Evolutionary conservation across 2,329 filamentous ascomycete genomes (phyloP).

Genomic region (Periconia macrospinosa): DNA sequence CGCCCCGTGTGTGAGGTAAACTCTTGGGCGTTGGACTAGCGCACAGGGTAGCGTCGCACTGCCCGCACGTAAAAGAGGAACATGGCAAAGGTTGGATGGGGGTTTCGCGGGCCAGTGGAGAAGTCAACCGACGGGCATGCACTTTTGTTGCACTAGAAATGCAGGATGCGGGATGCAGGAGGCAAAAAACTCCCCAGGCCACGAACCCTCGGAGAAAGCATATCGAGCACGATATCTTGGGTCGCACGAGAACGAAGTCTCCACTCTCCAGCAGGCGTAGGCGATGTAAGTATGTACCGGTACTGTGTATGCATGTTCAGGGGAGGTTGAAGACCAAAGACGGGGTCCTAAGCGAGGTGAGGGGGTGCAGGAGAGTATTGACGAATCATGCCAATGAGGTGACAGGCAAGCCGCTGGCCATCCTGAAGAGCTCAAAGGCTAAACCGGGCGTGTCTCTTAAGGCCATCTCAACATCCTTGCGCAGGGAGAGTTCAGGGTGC

Average conservation of each 20-base stretch:
- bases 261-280: too few relatives aligned
- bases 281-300: too few relatives aligned
- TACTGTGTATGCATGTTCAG: too few relatives aligned
- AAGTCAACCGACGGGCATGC: neutral
- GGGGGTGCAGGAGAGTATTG: too few relatives aligned
- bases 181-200: neutral
- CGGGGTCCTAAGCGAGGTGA: neutral
- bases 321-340: too few relatives aligned
- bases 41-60: too few relatives aligned
- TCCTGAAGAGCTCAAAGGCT: constrained; percentile 52
- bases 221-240: neutral
- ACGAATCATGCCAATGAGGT: constrained; percentile 24
- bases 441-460: constrained; percentile 51
- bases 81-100: neutral
- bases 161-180: neutral
- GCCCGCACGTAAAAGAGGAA: neutral
- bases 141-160: neutral
- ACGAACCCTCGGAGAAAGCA: neutral
- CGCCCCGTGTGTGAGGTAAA: too few relatives aligned
- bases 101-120: neutral
- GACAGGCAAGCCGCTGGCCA: constrained; percentile 50
- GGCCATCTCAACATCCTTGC: constrained; percentile 48
- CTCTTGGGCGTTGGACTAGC: too few relatives aligned
- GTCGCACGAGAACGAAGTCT: too few relatives aligned
- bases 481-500: constrained; percentile 49